phyloP scores from a whole-genome alignment of 2,329 filamentous ascomycete species.

The Leptoxyphium fumago region DNA sequence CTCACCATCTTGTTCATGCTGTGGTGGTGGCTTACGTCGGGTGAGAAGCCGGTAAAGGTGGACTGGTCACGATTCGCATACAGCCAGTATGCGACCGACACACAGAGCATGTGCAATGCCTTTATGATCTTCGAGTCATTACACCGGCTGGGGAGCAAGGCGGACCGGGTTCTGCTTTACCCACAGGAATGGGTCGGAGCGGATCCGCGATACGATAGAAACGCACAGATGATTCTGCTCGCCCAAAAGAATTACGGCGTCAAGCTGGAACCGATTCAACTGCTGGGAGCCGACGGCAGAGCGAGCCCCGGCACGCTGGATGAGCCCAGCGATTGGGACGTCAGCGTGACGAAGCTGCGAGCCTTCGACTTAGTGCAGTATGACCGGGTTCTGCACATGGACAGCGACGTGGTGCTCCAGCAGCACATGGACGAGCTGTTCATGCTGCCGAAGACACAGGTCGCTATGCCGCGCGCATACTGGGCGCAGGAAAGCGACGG shows the following conservation, averaged over 20 bases:
- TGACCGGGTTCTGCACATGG: conserved; percentile 39
- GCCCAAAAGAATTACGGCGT: conserved; percentile 34
- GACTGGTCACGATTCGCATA: conserved; percentile 29
- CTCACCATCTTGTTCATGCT: neutral
- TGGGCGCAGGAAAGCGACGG: conserved; percentile 29
- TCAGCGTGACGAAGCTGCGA: conserved; percentile 51
- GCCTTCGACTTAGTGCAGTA: conserved; percentile 54
- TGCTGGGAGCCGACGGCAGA: conserved; percentile 17
- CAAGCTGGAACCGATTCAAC: conserved; percentile 30
- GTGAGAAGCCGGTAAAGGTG: neutral
- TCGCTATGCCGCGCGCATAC: conserved; percentile 57
- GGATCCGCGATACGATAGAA: conserved; percentile 3
- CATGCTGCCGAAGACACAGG: conserved; percentile 42
- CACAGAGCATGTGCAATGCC: conserved; percentile 28
- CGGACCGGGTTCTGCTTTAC: conserved; percentile 29
- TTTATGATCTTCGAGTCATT: conserved; percentile 28
- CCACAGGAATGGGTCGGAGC: conserved; percentile 16
- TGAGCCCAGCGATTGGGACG: conserved; percentile 35
- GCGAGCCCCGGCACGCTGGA: conserved; percentile 18
- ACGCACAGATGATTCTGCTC: conserved; percentile 31
- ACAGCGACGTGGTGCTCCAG: conserved; percentile 47
- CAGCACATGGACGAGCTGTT: conserved; percentile 56
- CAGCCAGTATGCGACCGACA: conserved; percentile 28
- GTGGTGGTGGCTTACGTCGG: neutral
- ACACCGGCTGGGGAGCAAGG: conserved; percentile 23